Base-by-base conservation (phyloP, 257 asterid species). In the Petunia axillaris region DNA sequence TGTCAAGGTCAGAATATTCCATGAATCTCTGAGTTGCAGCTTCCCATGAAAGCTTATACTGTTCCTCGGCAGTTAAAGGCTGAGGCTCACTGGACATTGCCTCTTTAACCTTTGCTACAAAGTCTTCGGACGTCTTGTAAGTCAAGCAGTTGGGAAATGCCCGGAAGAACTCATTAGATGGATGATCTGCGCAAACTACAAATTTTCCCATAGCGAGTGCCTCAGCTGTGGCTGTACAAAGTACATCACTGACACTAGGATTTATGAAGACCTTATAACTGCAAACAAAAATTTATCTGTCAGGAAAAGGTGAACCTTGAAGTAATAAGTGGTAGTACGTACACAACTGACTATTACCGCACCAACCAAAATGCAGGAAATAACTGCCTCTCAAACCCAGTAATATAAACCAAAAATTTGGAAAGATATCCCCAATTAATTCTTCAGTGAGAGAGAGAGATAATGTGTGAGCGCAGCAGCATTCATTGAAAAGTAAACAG, bases 151-250 rank as follows among this genome's bases (percentile, higher is more conserved):
- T 96, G 65, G 99, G 98, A 81, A 96, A 96, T 78, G 88, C 89
- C 86, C 90, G 83, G 93, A 96, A 96, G 90, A 96, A 96, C 83
- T 94, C 98, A 54, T 96, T 96, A 25, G 98, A 96, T 8, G 99
- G 98, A 87, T 96, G 98, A 83, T 96, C 97, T 6, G 98, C 97
- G 75, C 99, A 96, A 81, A 96, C 95, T 4, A 96, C 99, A 13
- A 96, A 90, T 82, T 96, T 96, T 3, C 99, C 99, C 99, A 96
- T 96, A 5, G 99, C 98, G 10, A 96, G 98, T 71, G 99, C 99
- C 90, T 96, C 99, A 0, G 99, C 99, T 64, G 99, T 96, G 62
- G 99, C 99, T 1, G 99, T 96, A 85, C 99, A 96, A 54, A 96
- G 98, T 64, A 96, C 99, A 63, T 94, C 98, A 63, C 99, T 96